Evolutionary conservation across 768 basidiomycete genomes (phyloP), one percentile per base, ranked within the genome.

Genomic region (Boletus insuetus): DNA sequence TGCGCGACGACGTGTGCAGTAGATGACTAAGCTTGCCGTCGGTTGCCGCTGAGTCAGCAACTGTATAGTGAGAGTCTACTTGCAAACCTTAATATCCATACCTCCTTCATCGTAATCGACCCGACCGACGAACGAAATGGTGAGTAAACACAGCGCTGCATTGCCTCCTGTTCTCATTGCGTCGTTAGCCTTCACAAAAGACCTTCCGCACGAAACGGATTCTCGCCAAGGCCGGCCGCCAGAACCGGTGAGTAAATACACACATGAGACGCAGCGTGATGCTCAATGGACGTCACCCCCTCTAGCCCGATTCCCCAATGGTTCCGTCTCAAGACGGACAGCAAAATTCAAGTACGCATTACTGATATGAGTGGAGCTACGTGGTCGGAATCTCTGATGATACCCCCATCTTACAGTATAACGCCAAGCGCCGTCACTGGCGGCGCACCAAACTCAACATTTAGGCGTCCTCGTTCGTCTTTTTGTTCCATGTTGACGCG

Each of bases 401-500:
- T 44, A 3, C 2, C 37, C 16, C 29, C 44, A 2, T 43, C 26
- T 42, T 42, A 59, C 62, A 93, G 88, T 93, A 94, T 73, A 94
- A 94, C 76, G 87, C 90, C 62, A 98, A 98, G 82, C 84, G 96
- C 65, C 90, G 96, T 74, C 96, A 99, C 82, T 99, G 96, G 96
- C 84, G 96, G 73, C 89, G 96, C 76, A 98, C 96, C 61, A 98
- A 98, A 83, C 85, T 98, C 79, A 95, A 95, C 83, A 87, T 97
- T 75, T 96, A 86, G 80, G 56, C 60, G 10, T 40, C 29, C 47
- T 45, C 40, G 17, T n/a, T 43, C 16, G 5, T 6, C 38, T 40
- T 51, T 41, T 49, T 38, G 35, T 53, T 37, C 20, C 11, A 52
- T 58, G 22, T 45, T 17, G 6, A 13, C 10, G 14, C 44, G 39